These are phyloP conservation scores for Sungouiozyma intestinalis DNA, from an alignment of 805 yeast species.

Conservation along the genomic window DNA sequence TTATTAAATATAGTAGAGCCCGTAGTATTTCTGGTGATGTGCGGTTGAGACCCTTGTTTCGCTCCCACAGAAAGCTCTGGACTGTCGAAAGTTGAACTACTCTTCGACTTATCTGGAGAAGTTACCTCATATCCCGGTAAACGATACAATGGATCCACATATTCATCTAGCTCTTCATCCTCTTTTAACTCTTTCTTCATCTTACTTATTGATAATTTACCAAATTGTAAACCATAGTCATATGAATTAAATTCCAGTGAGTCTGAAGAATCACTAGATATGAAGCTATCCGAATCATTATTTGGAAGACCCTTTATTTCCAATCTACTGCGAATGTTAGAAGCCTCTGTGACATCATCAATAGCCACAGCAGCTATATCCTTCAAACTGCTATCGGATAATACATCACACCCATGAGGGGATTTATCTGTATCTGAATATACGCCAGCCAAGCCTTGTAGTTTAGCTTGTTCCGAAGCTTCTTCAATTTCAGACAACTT, in stretches of 20 bases:
- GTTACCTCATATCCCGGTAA: not conserved
- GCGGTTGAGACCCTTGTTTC: not conserved
- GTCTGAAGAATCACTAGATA: not conserved
- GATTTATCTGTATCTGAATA: not conserved
- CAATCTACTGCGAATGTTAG: not conserved
- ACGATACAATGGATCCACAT: conserved; percentile 24
- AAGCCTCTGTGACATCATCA: not conserved
- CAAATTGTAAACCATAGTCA: conserved; percentile 18
- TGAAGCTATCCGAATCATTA: not conserved
- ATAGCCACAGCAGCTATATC: not conserved
- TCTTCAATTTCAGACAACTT: conserved; percentile 3
- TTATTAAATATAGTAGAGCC: not conserved
- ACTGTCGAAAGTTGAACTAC: not conserved
- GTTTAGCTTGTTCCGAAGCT: conserved; percentile 6
- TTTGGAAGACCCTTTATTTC: not conserved
- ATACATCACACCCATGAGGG: not conserved
- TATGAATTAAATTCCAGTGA: conserved; percentile 22
- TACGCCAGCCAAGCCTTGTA: conserved; percentile 4
- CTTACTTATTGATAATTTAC: conserved; percentile 20
- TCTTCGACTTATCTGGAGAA: not conserved
- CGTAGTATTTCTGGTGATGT: not conserved
- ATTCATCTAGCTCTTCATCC: conserved; percentile 17
- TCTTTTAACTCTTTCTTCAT: conserved; percentile 15
- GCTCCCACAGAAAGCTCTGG: not conserved
- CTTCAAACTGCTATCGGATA: not conserved